Percentiles rank a stretch among this genome's conserved stretches.
Conservation (phyloP, 106 monocot species). For the Vanilla planifolia region DNA sequence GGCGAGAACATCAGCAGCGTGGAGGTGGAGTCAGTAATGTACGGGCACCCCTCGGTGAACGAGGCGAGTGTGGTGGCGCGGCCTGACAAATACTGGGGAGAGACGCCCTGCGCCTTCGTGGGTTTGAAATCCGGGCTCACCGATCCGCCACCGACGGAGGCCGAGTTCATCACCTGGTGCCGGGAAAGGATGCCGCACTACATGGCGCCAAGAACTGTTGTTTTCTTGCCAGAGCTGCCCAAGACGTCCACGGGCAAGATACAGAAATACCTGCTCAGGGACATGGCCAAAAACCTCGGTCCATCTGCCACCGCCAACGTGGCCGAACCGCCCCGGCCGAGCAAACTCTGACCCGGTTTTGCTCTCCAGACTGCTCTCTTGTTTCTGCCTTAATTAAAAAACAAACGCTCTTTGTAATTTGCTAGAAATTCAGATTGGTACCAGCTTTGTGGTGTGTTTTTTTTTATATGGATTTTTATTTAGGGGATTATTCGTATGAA, state of each 20-base stretch:
- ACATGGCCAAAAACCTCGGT: slow-evolving; percentile 25
- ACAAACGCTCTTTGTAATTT: no score
- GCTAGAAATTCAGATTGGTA: no score
- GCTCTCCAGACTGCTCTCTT: no score
- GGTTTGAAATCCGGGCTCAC: slow-evolving; percentile 37
- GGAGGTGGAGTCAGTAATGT: slow-evolving; percentile 40
- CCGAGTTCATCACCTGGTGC: slow-evolving; percentile 39
- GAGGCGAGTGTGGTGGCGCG: slow-evolving; percentile 28
- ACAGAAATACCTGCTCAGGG: slow-evolving; percentile 39
- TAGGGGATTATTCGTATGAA: no score
- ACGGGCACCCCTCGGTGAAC: slow-evolving; percentile 19
- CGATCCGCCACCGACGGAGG: slow-evolving; percentile 13
- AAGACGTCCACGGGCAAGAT: slow-evolving; percentile 68
- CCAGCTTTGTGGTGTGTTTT: no score
- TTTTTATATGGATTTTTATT: no score
- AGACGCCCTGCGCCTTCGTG: slow-evolving; percentile 45
- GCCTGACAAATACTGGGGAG: slow-evolving; percentile 28
- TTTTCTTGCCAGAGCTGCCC: slow-evolving; percentile 45
- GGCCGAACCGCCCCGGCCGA: no score
- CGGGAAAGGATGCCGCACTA: slow-evolving; percentile 43
- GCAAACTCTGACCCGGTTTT: no score
- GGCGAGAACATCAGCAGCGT: slow-evolving; percentile 42
- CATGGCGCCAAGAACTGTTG: slow-evolving; percentile 67
- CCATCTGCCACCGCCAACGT: no score
- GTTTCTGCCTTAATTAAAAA: no score